Evolutionary conservation across 148 eudicot species (phyloP).

Genomic region (Polygonum aviculare): DNA sequence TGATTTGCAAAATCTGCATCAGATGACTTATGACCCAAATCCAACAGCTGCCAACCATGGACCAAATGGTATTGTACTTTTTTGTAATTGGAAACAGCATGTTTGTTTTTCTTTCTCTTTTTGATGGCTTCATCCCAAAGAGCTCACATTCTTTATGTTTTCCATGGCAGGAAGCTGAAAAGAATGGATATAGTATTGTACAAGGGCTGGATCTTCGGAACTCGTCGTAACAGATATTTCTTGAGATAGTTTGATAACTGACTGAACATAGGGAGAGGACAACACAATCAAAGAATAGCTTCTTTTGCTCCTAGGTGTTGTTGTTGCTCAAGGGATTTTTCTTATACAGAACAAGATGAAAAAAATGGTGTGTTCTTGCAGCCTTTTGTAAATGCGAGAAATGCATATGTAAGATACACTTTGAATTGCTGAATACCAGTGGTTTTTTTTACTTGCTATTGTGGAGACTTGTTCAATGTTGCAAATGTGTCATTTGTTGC

Average conservation of each 20-base stretch:
- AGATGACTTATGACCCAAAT: conserved; percentile 68
- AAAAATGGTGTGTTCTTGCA: not conserved
- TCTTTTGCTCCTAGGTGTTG: not conserved
- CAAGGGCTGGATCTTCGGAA: not conserved
- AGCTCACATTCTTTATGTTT: not conserved
- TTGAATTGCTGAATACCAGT: not conserved
- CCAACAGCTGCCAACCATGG: conserved; percentile 45
- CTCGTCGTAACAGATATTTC: not conserved
- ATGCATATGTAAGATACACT: not conserved
- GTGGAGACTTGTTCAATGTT: no score
- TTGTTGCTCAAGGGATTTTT: not conserved
- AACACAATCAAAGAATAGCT: not conserved
- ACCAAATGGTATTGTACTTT: conserved; percentile 45
- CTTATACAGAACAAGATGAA: not conserved
- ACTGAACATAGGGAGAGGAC: not conserved
- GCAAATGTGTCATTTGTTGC: no score
- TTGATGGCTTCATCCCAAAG: not conserved
- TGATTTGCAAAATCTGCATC: conserved; percentile 78
- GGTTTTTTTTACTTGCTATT: not conserved
- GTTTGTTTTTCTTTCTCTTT: not conserved
- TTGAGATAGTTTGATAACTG: conserved; percentile 2
- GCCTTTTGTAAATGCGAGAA: conserved; percentile 5
- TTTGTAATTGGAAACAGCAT: not conserved
- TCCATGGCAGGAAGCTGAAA: not conserved
- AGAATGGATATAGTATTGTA: not conserved